Base-by-base conservation (phyloP, 2,329 filamentous ascomycete genomes). In the Talaromyces rugulosus region DNA sequence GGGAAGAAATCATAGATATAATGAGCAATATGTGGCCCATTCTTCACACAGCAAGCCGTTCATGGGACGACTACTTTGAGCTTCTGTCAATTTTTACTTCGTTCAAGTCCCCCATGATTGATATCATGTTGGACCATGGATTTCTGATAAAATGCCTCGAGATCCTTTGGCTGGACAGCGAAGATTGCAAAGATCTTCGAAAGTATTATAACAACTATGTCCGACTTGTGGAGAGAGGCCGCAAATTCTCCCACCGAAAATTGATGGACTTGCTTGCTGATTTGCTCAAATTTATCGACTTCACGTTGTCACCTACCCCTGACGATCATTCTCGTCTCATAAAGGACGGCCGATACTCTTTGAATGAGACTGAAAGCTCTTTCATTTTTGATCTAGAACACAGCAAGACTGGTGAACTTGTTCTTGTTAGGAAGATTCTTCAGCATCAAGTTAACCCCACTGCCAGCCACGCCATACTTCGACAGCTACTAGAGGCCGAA, bases 51-150 rank as follows among this genome's bases (percentile, higher is more conserved):
- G 79, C 83, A 53, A 77, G 86, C 31, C 84, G 87, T 61, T 84
- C 89, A 3, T 95, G 91, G 91, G 85, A 87, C 50, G 90, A 94
- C 68, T 88, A 89, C 62, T 94, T 94, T 70, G 83, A 84, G 12
- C 82, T 89, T n/a, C 79, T 93, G 64, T 71, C 83, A n/a, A 78
- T 78, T n/a, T 88, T 93, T 70, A 85, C 86, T 14, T 80, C 78
- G 53, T 74, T 91, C 60, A 89, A 89, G 0, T 74, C 79, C 3
- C 72, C 80, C 5, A 87, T 91, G 71, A 80, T 83, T 23, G 78
- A 79, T 1, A 70, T 83, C 5, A 78, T 92, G 28, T 78, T 93
- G 28, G 82, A 86, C 11, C 78, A 82, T 34, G 82, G 85, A 28
- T 90, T 87, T 67, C 77, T 93, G 23, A 70, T 78, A 47, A 86